Evolutionary conservation across 225 moss, liverwort and hornwort species (phyloP).

Genomic region (Anthoceros angustus): DNA sequence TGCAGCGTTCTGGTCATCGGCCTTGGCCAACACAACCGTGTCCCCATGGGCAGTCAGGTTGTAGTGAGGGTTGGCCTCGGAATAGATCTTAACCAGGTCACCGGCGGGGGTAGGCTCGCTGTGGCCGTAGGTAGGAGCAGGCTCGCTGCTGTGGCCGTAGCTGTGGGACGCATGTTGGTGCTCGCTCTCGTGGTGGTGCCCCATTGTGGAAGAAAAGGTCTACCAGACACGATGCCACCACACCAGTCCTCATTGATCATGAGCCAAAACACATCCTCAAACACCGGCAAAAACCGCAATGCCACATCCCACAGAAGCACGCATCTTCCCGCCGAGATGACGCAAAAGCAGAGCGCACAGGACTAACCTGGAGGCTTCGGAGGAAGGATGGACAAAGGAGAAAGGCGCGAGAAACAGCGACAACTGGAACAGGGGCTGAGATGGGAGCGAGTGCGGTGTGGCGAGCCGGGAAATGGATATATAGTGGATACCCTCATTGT

Average conservation of each 20-base stretch:
- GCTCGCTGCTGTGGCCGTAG: neutral
- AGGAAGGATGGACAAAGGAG: neutral
- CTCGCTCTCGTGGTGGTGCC: neutral
- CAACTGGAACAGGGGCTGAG: too few relatives aligned
- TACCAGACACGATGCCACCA: neutral
- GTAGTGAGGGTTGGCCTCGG: conserved; percentile 1
- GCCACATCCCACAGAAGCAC: too few relatives aligned
- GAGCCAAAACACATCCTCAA: neutral
- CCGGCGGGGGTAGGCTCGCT: neutral
- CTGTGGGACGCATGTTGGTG: neutral
- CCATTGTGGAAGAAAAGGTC: neutral
- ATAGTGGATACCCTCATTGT: neutral
- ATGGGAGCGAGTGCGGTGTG: neutral
- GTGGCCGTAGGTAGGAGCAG: neutral
- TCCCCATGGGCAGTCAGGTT: neutral
- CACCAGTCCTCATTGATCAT: neutral
- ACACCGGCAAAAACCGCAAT: neutral
- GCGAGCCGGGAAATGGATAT: neutral
- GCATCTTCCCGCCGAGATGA: neutral
- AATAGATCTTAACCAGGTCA: neutral
- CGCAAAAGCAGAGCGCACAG: neutral
- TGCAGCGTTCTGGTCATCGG: neutral
- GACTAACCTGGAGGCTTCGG: neutral
- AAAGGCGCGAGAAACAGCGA: neutral
- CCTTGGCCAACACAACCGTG: neutral